These are phyloP conservation scores for Candida yuanshanica DNA, from an alignment of 805 yeast genomes.

Conservation along the genomic window DNA sequence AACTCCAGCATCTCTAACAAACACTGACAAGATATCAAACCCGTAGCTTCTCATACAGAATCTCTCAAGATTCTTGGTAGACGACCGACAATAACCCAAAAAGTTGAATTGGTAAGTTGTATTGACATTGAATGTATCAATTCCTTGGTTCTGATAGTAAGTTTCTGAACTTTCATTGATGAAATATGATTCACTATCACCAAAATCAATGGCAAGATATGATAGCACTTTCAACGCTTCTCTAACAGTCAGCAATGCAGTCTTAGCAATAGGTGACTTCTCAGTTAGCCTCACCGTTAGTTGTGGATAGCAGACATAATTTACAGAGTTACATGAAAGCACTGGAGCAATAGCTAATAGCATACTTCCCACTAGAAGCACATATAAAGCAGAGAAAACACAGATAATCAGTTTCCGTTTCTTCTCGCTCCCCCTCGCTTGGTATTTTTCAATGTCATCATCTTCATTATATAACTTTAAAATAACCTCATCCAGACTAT, in stretches of 20 bases:
- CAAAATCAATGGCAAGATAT: conserved; percentile 40
- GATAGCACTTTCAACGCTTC: conserved; percentile 41
- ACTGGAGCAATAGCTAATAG: conserved; percentile 14
- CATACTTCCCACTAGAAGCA: not conserved
- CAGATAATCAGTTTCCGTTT: not conserved
- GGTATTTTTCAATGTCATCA: too few species aligned
- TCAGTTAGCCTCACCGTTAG: conserved; percentile 35
- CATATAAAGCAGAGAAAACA: not conserved
- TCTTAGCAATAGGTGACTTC: conserved; percentile 30
- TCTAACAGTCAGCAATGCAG: conserved; percentile 28
- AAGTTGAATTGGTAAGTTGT: conserved; percentile 39
- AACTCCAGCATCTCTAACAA: conserved; percentile 45
- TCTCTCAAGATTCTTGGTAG: conserved; percentile 12
- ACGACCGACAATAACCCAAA: conserved; percentile 43
- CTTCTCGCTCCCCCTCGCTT: not conserved
- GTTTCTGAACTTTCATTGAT: conserved; percentile 20
- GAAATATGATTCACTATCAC: conserved; percentile 20
- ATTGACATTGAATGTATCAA: conserved; percentile 40
- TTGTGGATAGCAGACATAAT: conserved; percentile 36
- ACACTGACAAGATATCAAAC: conserved; percentile 40
- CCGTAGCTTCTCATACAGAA: conserved; percentile 37
- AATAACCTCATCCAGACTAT: conserved; percentile 5
- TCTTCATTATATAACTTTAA: not conserved
- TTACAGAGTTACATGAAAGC: conserved; percentile 28
- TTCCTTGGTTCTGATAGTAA: conserved; percentile 26